These are phyloP conservation scores for Artemisia princeps DNA, from an alignment of 140 eudicot genomes.

Conservation along the genomic window DNA sequence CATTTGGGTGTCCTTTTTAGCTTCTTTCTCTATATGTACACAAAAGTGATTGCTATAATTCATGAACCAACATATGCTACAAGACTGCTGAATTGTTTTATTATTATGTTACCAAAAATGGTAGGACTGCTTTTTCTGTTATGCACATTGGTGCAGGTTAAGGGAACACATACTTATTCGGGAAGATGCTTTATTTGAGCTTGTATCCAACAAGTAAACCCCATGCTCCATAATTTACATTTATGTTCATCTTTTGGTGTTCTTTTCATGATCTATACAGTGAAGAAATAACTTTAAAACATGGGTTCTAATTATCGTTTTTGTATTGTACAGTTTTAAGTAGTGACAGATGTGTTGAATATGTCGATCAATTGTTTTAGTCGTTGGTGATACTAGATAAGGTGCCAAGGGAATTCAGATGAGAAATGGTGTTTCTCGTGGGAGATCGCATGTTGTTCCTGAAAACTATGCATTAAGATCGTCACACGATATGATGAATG, in stretches of 20 bases:
- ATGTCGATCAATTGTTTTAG: constrained; percentile 40
- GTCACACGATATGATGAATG: constrained; percentile 18
- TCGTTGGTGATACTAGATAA: constrained; percentile 23
- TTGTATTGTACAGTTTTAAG: constrained; percentile 4
- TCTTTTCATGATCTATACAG: background rate
- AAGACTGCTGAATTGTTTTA: constrained; percentile 14
- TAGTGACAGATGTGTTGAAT: constrained; percentile 4
- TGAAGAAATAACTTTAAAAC: background rate
- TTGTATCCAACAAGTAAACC: constrained; percentile 9
- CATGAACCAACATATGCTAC: constrained; percentile 15
- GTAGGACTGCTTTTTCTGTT: constrained; percentile 19
- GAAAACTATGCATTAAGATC: constrained; percentile 31
- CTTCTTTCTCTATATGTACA: background rate
- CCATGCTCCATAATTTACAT: constrained; percentile 3
- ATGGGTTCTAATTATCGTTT: background rate
- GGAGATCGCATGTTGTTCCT: constrained; percentile 34
- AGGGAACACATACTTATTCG: constrained; percentile 10
- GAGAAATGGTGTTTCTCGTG: constrained; percentile 16
- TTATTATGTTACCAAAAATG: constrained; percentile 18
- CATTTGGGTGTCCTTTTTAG: constrained; percentile 19
- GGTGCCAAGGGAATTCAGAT: constrained; percentile 26
- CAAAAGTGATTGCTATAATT: constrained; percentile 17
- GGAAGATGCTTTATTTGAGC: constrained; percentile 19
- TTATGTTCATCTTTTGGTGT: background rate
- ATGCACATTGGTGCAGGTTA: constrained; percentile 13